These are phyloP conservation scores for Dissoconium aciculare DNA, from an alignment of 2,329 filamentous ascomycete species.

Conservation along the genomic window DNA sequence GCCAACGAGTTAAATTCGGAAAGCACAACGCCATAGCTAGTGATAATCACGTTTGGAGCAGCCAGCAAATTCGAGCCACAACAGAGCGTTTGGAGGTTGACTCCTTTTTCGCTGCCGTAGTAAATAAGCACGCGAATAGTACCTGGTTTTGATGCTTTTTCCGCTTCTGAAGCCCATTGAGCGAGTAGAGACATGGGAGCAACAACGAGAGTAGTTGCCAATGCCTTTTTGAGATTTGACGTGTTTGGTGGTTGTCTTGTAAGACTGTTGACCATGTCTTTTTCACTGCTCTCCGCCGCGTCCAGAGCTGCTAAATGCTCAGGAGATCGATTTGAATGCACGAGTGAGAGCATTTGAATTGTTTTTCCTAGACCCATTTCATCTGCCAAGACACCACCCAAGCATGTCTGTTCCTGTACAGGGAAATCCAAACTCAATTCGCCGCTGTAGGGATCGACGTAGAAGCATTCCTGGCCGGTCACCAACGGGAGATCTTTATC, in stretches of 20 bases:
- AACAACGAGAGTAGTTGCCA: constrained; percentile 84
- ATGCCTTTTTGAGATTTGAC: constrained; percentile 49
- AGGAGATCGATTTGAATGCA: constrained; percentile 62
- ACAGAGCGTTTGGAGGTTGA: constrained; percentile 66
- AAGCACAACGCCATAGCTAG: constrained; percentile 80
- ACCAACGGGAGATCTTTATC: constrained; percentile 57
- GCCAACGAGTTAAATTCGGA: constrained; percentile 74
- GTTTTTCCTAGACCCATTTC: constrained; percentile 98
- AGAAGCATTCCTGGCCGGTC: constrained; percentile 58
- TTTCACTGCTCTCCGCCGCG: constrained; percentile 14
- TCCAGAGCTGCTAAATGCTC: constrained; percentile 18
- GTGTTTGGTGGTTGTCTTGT: constrained; percentile 46
- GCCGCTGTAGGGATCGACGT: constrained; percentile 93
- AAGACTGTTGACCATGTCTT: constrained; percentile 42
- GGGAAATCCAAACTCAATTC: constrained; percentile 87
- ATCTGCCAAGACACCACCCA: constrained; percentile 85
- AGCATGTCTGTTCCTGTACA: constrained; percentile 81
- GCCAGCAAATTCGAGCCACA: constrained; percentile 55
- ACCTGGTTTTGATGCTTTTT: constrained; percentile 74
- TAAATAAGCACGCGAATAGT: constrained; percentile 77
- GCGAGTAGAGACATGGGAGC: constrained; percentile 93
- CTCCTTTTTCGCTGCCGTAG: constrained; percentile 73
- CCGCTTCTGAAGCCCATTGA: constrained; percentile 91
- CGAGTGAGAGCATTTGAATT: constrained; percentile 90
- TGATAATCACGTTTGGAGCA: constrained; percentile 83